phyloP scores from a whole-genome alignment of 306 rosid genomes.

The Clitoria ternatea region DNA sequence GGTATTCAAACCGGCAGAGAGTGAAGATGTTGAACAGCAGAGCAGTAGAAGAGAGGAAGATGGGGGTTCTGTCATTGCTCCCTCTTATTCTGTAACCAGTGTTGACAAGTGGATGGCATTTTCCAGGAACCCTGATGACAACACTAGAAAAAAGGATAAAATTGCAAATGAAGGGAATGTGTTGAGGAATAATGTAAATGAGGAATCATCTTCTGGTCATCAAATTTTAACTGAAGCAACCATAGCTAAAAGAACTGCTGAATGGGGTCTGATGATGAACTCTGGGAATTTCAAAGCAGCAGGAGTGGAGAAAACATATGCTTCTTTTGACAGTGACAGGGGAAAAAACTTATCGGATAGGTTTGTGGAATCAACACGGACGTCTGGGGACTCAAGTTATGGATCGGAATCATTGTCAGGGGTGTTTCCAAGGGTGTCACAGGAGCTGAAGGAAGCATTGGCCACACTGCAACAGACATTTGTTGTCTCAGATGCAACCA shows the following conservation, averaged over 20 bases:
- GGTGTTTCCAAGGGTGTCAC: slow-evolving; percentile 63
- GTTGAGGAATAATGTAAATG: neutral
- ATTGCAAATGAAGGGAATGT: neutral
- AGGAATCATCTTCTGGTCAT: neutral
- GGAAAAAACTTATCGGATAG: slow-evolving; percentile 44
- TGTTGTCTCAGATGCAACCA: slow-evolving; percentile 91
- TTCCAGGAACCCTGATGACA: slow-evolving; percentile 25
- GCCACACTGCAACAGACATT: slow-evolving; percentile 71
- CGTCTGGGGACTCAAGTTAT: slow-evolving; percentile 49
- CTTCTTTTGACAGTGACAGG: slow-evolving; percentile 41
- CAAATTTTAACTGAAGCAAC: slow-evolving; percentile 43
- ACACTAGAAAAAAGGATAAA: neutral
- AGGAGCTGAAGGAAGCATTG: slow-evolving; percentile 73
- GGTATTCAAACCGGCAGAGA: slow-evolving; percentile 22
- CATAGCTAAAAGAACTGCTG: slow-evolving; percentile 64
- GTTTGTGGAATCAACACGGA: slow-evolving; percentile 41
- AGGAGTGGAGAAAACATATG: neutral
- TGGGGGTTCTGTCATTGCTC: slow-evolving; percentile 5
- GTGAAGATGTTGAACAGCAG: neutral
- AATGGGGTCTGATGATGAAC: slow-evolving; percentile 77
- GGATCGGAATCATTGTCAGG: slow-evolving; percentile 39
- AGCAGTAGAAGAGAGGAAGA: neutral
- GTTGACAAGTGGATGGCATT: slow-evolving; percentile 87
- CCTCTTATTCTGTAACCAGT: slow-evolving; percentile 22
- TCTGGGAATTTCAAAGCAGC: slow-evolving; percentile 43